A percentile compares a stretch with the other conserved stretches of the same genome.
These are phyloP conservation scores for Trametes elegans DNA, from an alignment of 768 basidiomycete species.

Conservation along the genomic window DNA sequence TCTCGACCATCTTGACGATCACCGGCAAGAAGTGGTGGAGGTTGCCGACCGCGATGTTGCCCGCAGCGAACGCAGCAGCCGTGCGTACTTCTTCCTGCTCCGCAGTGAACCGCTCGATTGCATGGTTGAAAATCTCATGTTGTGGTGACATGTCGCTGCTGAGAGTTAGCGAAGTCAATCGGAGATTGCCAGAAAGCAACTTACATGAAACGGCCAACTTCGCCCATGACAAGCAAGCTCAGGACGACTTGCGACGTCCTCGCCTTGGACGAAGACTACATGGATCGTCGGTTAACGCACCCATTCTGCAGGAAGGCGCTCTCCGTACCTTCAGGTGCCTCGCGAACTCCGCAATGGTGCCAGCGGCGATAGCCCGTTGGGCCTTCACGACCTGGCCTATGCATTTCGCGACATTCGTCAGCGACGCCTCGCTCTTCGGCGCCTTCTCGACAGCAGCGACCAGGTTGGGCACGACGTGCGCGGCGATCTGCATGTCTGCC, in stretches of 20 bases:
- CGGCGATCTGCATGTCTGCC: slow-evolving; percentile 81
- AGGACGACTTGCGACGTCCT: slow-evolving; percentile 71
- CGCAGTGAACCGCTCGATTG: slow-evolving; percentile 70
- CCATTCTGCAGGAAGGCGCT: not conserved
- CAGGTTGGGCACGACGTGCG: slow-evolving; percentile 76
- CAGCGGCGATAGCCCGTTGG: slow-evolving; percentile 69
- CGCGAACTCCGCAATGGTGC: slow-evolving; percentile 81
- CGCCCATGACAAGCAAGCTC: slow-evolving; percentile 86
- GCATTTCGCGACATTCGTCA: slow-evolving; percentile 78
- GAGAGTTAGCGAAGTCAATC: not conserved
- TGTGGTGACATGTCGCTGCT: slow-evolving; percentile 86
- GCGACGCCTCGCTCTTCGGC: slow-evolving; percentile 50
- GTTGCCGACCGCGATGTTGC: slow-evolving; percentile 95
- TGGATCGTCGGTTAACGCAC: not conserved
- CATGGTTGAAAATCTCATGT: slow-evolving; percentile 70
- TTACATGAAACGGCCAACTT: slow-evolving; percentile 89
- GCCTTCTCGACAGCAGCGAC: slow-evolving; percentile 66
- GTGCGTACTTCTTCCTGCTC: slow-evolving; percentile 85
- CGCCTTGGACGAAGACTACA: slow-evolving; percentile 46
- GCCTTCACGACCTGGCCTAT: slow-evolving; percentile 80
- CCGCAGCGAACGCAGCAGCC: slow-evolving; percentile 93
- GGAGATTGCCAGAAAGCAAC: slow-evolving; percentile 23
- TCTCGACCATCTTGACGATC: slow-evolving; percentile 76
- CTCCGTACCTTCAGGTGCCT: slow-evolving; percentile 68
- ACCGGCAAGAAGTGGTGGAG: slow-evolving; percentile 81